phyloP scores from a whole-genome alignment of 2,329 filamentous ascomycete species.

The Ampelomyces quisqualis region DNA sequence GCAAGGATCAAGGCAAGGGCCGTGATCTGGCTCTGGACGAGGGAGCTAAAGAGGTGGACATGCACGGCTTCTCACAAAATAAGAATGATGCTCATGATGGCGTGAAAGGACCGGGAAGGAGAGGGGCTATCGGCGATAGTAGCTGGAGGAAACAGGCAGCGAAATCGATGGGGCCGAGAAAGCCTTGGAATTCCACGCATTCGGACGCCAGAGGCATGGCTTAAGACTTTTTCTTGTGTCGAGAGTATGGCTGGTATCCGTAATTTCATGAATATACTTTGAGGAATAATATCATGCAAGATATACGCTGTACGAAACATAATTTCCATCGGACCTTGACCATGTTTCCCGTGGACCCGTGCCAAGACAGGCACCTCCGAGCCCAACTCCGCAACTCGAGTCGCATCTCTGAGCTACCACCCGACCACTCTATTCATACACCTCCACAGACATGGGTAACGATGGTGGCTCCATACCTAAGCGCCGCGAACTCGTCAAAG shows the following conservation, averaged over 20 bases:
- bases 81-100: too few species aligned
- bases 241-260: too few species aligned
- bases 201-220: not conserved
- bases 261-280: too few species aligned
- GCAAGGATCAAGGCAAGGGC: slow-evolving; percentile 6
- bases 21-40: not conserved
- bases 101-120: too few species aligned
- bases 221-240: too few species aligned
- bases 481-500: slow-evolving; percentile 92
- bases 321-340: too few species aligned
- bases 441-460: slow-evolving; percentile 72
- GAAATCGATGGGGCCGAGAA: too few species aligned
- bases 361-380: slow-evolving; percentile 8
- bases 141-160: not conserved
- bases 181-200: too few species aligned
- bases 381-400: slow-evolving; percentile 22
- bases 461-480: slow-evolving; percentile 95
- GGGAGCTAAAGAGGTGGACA: slow-evolving; percentile 11
- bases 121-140: too few species aligned
- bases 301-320: too few species aligned
- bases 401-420: slow-evolving; percentile 1
- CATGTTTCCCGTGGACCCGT: too few species aligned
- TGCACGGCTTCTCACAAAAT: slow-evolving; percentile 15
- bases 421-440: slow-evolving; percentile 1
- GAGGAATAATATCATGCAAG: too few species aligned